Conservation (phyloP, 495 filamentous ascomycete genomes). For the Aspergillus ostianus region DNA sequence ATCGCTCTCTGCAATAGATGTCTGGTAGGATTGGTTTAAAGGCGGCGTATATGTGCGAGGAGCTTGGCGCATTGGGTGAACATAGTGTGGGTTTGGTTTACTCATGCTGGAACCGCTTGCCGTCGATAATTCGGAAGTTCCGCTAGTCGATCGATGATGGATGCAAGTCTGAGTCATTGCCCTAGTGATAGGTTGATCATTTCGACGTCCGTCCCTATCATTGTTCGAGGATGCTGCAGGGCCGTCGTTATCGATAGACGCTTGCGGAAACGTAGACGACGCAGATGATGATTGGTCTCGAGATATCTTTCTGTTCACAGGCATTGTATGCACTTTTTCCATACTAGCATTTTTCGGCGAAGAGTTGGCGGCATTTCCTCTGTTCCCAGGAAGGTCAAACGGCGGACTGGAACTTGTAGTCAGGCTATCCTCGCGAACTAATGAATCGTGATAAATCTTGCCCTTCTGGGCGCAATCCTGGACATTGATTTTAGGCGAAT, state of each 20-base stretch:
- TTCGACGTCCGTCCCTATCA: constrained; percentile 36
- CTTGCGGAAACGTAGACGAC: constrained; percentile 54
- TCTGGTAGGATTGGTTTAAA: constrained; percentile 50
- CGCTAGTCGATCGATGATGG: constrained; percentile 56
- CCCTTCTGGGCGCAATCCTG: constrained; percentile 10
- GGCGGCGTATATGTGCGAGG: constrained; percentile 56
- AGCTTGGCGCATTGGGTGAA: constrained; percentile 60
- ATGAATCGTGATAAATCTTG: constrained; percentile 12
- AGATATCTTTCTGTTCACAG: constrained; percentile 55
- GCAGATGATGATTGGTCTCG: constrained; percentile 43
- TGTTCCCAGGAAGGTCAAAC: constrained; percentile 6
- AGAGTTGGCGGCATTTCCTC: constrained; percentile 12
- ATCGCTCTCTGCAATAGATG: constrained; percentile 48
- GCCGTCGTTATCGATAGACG: constrained; percentile 55
- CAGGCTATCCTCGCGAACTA: constrained; percentile 15
- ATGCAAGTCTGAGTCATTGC: constrained; percentile 35
- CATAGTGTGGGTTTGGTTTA: constrained; percentile 51
- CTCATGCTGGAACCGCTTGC: constrained; percentile 48
- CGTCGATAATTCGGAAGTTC: constrained; percentile 53
- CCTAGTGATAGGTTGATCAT: constrained; percentile 27
- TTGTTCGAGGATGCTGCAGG: constrained; percentile 53
- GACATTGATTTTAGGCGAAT: not conserved
- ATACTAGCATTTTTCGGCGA: constrained; percentile 27
- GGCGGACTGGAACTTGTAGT: constrained; percentile 10
- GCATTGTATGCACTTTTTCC: constrained; percentile 52